Percentiles rank a stretch among this genome's conserved stretches.
These are phyloP conservation scores for grape (Vitis vinifera) DNA, from an alignment of 164 flowering plant genomes.

Conservation along the genomic window ASM3070453v1 NC_081816.1:16484501-16485000, in stretches of 20 bases:
- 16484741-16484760: constrained; percentile 95
- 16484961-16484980: constrained; percentile 88
- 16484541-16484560: constrained; percentile 36
- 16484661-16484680: constrained; percentile 84
- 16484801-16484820: constrained; percentile 46
- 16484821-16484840: constrained; percentile 47
- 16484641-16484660: constrained; percentile 71
- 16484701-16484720: constrained; percentile 78
- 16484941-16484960: constrained; percentile 69
- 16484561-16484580: constrained; percentile 26
- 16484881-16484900: constrained; percentile 62
- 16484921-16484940: constrained; percentile 56
- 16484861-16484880: constrained; percentile 48
- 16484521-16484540: constrained; percentile 52
- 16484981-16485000: constrained; percentile 52
- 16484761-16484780: constrained; percentile 70
- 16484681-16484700: constrained; percentile 91
- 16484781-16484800: constrained; percentile 71
- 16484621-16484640: constrained; percentile 75
- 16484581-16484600: constrained; percentile 60
- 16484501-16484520: constrained; percentile 67
- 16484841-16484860: constrained; percentile 57
- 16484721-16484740: constrained; percentile 74
- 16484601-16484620: constrained; percentile 52
- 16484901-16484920: constrained; percentile 73